phyloP scores from a whole-genome alignment of 805 yeast genomes.

The Saccharomyces kudriavzevii region DNA sequence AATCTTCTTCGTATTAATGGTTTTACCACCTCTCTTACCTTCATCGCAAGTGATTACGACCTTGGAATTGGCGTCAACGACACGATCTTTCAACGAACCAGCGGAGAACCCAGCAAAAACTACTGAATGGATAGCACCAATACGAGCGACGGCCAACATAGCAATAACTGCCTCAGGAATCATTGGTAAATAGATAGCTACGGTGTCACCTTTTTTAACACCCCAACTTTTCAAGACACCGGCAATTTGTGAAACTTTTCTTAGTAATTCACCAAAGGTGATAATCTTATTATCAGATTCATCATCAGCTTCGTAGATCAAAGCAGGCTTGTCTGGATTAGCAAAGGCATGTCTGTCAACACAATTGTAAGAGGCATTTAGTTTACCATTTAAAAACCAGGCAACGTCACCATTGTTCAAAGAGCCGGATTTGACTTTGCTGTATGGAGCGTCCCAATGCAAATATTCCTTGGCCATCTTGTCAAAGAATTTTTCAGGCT shows the following conservation, averaged over 20 bases:
- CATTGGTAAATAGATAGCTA: constrained; percentile 95
- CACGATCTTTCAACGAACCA: constrained; percentile 80
- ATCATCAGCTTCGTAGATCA: constrained; percentile 92
- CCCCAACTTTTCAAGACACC: constrained; percentile 79
- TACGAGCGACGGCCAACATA: constrained; percentile 84
- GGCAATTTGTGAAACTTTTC: constrained; percentile 79
- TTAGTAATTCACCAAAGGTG: constrained; percentile 80
- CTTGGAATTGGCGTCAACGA: constrained; percentile 75
- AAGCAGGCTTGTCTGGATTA: constrained; percentile 76
- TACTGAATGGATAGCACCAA: constrained; percentile 95
- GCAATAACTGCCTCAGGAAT: constrained; percentile 93
- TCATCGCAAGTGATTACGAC: constrained; percentile 88
- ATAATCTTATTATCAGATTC: constrained; percentile 61
- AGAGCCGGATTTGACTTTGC: constrained; percentile 43
- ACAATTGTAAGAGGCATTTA: constrained; percentile 88
- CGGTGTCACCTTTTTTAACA: constrained; percentile 88
- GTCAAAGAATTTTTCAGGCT: constrained; percentile 81
- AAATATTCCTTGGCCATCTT: constrained; percentile 64
- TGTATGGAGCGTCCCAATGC: constrained; percentile 70
- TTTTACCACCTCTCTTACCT: constrained; percentile 86
- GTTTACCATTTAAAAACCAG: constrained; percentile 90
- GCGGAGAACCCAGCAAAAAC: constrained; percentile 95
- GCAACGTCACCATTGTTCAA: constrained; percentile 72
- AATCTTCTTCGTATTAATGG: constrained; percentile 78
- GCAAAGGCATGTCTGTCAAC: constrained; percentile 91